These are phyloP conservation scores for Akanthomyces muscarius DNA, from an alignment of 2,329 filamentous ascomycete genomes.

Conservation along the genomic window DNA sequence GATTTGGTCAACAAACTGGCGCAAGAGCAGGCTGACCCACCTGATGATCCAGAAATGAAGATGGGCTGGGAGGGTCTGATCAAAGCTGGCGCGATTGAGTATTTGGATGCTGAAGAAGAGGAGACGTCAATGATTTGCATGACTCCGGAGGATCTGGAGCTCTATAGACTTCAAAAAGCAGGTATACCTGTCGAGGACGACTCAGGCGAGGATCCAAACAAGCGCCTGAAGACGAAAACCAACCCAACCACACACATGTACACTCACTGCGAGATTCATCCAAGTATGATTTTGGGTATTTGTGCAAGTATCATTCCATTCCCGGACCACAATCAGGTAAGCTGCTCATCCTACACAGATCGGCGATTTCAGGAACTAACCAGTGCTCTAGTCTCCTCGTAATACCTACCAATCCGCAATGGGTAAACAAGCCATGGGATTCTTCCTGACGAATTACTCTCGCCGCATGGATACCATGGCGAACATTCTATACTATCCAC, in stretches of 20 bases:
- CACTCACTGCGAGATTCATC: slow-evolving; percentile 98
- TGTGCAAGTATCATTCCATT: slow-evolving; percentile 99
- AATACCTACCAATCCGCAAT: slow-evolving; percentile 99
- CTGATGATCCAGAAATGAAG: slow-evolving; percentile 55
- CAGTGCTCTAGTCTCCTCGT: slow-evolving; percentile 69
- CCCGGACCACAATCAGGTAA: slow-evolving; percentile 92
- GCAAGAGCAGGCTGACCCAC: slow-evolving; percentile 66
- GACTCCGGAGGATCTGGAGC: slow-evolving; percentile 91
- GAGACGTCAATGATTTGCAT: slow-evolving; percentile 99
- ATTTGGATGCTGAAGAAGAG: slow-evolving; percentile 96
- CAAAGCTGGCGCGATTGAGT: slow-evolving; percentile 82
- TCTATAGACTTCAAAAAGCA: slow-evolving; percentile 65
- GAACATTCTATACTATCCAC: slow-evolving; percentile 97
- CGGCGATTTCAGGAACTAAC: slow-evolving; percentile 29
- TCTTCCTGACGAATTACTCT: slow-evolving; percentile 95
- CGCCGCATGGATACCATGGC: slow-evolving; percentile 99
- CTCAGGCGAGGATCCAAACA: slow-evolving; percentile 65
- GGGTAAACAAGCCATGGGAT: slow-evolving; percentile 99
- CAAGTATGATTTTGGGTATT: slow-evolving; percentile 97
- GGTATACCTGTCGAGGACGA: slow-evolving; percentile 62
- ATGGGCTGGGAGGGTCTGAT: slow-evolving; percentile 89
- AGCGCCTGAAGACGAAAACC: slow-evolving; percentile 80
- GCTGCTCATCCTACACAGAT: slow-evolving; percentile 22
- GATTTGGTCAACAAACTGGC: slow-evolving; percentile 71
- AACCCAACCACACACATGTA: slow-evolving; percentile 87